Evolutionary conservation across 306 rosid species (phyloP).

Genomic region (Malus fusca): DNA sequence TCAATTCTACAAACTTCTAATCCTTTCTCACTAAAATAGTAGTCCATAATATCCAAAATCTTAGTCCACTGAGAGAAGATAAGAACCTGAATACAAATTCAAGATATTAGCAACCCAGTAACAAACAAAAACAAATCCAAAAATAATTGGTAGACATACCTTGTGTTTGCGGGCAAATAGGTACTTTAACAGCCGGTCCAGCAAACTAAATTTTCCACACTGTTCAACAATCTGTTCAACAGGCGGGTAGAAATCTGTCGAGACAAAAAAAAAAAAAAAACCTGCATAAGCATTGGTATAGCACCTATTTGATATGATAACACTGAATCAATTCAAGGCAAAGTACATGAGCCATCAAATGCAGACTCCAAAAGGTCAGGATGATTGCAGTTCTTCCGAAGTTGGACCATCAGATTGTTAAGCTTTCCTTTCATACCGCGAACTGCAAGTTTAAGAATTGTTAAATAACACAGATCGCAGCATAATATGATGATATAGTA

Average conservation of each 20-base stretch:
- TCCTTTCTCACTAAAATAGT: constrained; percentile 83
- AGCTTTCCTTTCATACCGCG: constrained; percentile 18
- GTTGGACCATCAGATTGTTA: constrained; percentile 70
- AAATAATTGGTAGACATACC: constrained; percentile 29
- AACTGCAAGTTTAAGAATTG: constrained; percentile 35
- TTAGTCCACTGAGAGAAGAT: constrained; percentile 88
- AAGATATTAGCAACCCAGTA: constrained; percentile 17
- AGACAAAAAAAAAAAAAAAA: constrained; percentile 1
- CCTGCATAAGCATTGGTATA: constrained; percentile 4
- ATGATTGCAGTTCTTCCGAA: constrained; percentile 93
- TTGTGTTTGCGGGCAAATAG: constrained; percentile 67
- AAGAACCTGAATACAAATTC: constrained; percentile 56
- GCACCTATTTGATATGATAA: constrained; percentile 1
- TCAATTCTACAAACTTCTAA: constrained; percentile 87
- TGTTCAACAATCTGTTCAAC: constrained; percentile 67
- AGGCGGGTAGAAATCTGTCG: constrained; percentile 64
- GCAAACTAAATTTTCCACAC: constrained; percentile 82
- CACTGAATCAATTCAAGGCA: background rate
- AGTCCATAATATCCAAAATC: constrained; percentile 84
- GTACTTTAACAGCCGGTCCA: constrained; percentile 62
- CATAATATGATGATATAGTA: background rate
- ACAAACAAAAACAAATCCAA: constrained; percentile 8
- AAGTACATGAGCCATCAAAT: constrained; percentile 53
- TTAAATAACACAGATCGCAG: background rate
- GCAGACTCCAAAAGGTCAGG: constrained; percentile 76